Base-by-base conservation (phyloP, 2,329 filamentous ascomycete species). In the Calonectria crousiana region DNA sequence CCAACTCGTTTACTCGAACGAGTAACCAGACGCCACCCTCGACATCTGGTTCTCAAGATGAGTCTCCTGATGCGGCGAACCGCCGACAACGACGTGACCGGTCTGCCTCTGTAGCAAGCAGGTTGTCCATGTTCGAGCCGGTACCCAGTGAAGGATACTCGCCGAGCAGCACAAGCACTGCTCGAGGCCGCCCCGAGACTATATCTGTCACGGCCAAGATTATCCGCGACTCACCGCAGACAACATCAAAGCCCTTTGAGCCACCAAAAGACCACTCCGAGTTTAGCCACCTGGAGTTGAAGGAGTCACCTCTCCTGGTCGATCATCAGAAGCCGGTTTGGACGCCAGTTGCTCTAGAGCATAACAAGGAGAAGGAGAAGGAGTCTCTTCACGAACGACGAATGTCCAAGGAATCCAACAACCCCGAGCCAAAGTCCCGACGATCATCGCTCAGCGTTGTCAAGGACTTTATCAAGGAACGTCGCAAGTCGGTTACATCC, bases 181-280 rank as follows among this genome's bases (percentile, higher is more conserved):
- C 86, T n/a, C 85, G 86, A 20, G 87, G 89, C 8, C 87, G 87
- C 2, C 90, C 93, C 6, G 95, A 96, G 80, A 96, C 95, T 0
- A 92, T 98, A n/a, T 96, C 95, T 58, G 95, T 98, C 14, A 97
- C 94, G 23, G 95, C 96, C 64, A 92, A 93, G 67, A 98, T 98
- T 76, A 87, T 98, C 47, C 92, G 95, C 62, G 93, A 94, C 77
- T 87, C 89, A 14, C 83, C 82, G 26, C 86, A 90, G 41, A 83
- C 82, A 26, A 84, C 85, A 52, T 83, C 84, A 6, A 85, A 83
- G 72, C 82, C 82, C 26, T 80, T 86, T 2, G 88, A 90, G 23
- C 78, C 83, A 3, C 84, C 83, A 3, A 84, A 82, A 47, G 87
- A 88, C 66, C 80, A 82, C 23, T 83, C 81, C 3, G 90, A 91